Percentiles rank a stretch among this genome's conserved stretches.
Evolutionary conservation across 768 basidiomycete species (phyloP).

Genomic region (Coprinopsis cinerea): DNA sequence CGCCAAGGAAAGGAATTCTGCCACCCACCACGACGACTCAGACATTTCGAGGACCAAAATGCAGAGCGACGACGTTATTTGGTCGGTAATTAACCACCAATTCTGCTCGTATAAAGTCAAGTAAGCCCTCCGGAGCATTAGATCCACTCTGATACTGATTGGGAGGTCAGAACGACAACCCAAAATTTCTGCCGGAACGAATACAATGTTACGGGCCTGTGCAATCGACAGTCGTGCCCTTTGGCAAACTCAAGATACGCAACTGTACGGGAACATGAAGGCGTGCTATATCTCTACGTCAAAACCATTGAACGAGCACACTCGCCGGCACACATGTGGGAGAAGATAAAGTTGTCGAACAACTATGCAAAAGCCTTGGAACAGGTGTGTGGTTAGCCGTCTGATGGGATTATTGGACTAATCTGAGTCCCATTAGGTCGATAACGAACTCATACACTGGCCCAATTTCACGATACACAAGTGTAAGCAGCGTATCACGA

Average conservation of each 20-base stretch:
- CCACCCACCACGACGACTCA: too few relatives aligned
- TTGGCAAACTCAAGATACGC: slow-evolving; percentile 98
- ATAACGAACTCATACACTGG: slow-evolving; percentile 95
- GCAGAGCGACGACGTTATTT: slow-evolving; percentile 98
- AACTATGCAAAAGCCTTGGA: slow-evolving; percentile 94
- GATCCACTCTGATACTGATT: not conserved
- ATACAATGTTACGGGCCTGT: slow-evolving; percentile 96
- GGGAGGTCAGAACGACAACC: slow-evolving; percentile 65
- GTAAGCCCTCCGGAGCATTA: slow-evolving; percentile 41
- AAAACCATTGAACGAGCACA: slow-evolving; percentile 99
- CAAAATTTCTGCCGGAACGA: slow-evolving; percentile 99
- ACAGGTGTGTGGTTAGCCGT: slow-evolving; percentile 52
- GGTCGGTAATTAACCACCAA: slow-evolving; percentile 90
- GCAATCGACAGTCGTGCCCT: slow-evolving; percentile 92
- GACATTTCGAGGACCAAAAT: too few relatives aligned
- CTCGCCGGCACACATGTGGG: slow-evolving; percentile 97
- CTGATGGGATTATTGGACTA: not conserved
- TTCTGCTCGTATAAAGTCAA: slow-evolving; percentile 99
- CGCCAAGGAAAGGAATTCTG: too few relatives aligned
- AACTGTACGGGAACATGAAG: slow-evolving; percentile 95
- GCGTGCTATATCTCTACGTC: slow-evolving; percentile 86
- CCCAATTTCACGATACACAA: slow-evolving; percentile 97
- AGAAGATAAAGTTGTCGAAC: slow-evolving; percentile 85
- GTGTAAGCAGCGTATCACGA: slow-evolving; percentile 98
- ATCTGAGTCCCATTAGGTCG: slow-evolving; percentile 59